phyloP scores from a whole-genome alignment of 2,329 filamentous ascomycete species.

The Fusarium oxysporum region DNA sequence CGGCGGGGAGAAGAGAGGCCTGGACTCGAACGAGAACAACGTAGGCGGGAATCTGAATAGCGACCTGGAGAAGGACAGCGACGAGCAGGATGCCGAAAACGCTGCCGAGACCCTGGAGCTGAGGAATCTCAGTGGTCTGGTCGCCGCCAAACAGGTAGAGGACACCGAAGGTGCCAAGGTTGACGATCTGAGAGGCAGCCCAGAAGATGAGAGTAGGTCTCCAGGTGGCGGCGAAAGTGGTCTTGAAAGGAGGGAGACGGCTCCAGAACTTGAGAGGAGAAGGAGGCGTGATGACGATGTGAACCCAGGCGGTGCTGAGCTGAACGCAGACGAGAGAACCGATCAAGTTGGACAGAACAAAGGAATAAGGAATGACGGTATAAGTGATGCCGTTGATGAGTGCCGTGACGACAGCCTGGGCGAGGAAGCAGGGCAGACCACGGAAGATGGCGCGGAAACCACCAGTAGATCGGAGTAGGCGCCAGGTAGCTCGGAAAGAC shows the following conservation, averaged over 20 bases:
- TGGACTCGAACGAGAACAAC: slow-evolving; percentile 86
- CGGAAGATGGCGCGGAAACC: slow-evolving; percentile 77
- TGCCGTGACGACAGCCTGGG: slow-evolving; percentile 52
- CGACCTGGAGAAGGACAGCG: slow-evolving; percentile 63
- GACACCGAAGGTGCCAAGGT: slow-evolving; percentile 58
- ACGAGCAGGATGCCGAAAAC: slow-evolving; percentile 57
- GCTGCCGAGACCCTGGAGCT: slow-evolving; percentile 55
- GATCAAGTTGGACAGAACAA: slow-evolving; percentile 56
- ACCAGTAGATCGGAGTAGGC: slow-evolving; percentile 69
- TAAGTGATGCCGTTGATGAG: slow-evolving; percentile 59
- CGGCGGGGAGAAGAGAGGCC: slow-evolving; percentile 84
- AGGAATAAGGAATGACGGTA: slow-evolving; percentile 58
- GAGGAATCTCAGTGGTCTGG: slow-evolving; percentile 52
- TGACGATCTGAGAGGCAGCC: slow-evolving; percentile 64
- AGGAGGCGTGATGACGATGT: slow-evolving; percentile 82
- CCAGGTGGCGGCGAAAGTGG: slow-evolving; percentile 75
- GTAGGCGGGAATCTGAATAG: slow-evolving; percentile 79
- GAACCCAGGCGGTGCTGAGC: slow-evolving; percentile 82
- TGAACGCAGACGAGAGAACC: slow-evolving; percentile 71
- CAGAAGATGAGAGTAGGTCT: slow-evolving; percentile 74
- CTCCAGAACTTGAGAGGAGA: slow-evolving; percentile 72
- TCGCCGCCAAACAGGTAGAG: slow-evolving; percentile 60
- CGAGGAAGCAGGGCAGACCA: slow-evolving; percentile 67
- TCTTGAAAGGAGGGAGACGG: slow-evolving; percentile 74
- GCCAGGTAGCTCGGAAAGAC: slow-evolving; percentile 63